phyloP scores from a whole-genome alignment of 345 rosid genomes.

The Lepidium sativum region DNA sequence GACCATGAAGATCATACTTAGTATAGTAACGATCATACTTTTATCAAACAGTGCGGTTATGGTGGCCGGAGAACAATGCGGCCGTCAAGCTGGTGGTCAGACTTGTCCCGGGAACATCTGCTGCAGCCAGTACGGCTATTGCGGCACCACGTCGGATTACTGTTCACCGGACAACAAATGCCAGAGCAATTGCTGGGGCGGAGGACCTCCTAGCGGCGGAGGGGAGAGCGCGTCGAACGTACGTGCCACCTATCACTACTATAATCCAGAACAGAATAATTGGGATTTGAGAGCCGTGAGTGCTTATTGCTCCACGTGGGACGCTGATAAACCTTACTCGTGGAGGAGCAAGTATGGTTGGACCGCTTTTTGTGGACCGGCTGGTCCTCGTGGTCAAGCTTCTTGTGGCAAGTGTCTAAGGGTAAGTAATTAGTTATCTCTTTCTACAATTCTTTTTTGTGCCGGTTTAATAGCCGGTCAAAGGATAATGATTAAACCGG shows the following conservation, averaged over 20 bases:
- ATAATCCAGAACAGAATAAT: slow-evolving; percentile 34
- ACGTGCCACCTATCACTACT: slow-evolving; percentile 49
- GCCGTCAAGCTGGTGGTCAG: slow-evolving; percentile 29
- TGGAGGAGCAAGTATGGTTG: slow-evolving; percentile 62
- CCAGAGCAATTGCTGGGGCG: slow-evolving; percentile 31
- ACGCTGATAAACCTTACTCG: slow-evolving; percentile 40
- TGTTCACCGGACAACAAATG: slow-evolving; percentile 32
- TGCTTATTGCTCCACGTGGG: slow-evolving; percentile 62
- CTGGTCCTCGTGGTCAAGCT: slow-evolving; percentile 49
- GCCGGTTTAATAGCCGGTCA: not conserved
- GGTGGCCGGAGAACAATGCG: slow-evolving; percentile 28
- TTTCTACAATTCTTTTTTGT: not conserved
- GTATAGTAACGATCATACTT: not conserved
- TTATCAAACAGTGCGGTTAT: slow-evolving; percentile 6
- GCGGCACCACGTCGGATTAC: slow-evolving; percentile 32
- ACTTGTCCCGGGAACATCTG: slow-evolving; percentile 29
- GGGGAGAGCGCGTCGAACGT: slow-evolving; percentile 42
- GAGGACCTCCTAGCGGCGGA: slow-evolving; percentile 10
- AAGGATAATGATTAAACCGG: not conserved
- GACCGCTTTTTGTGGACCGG: slow-evolving; percentile 60
- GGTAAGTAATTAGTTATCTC: slow-evolving; percentile 15
- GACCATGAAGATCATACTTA: slow-evolving; percentile 13
- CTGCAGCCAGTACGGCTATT: slow-evolving; percentile 33
- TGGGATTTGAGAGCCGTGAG: slow-evolving; percentile 46
- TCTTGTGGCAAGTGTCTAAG: slow-evolving; percentile 51